phyloP scores from a whole-genome alignment of 2,329 filamentous ascomycete genomes.

The Aspergillus tanneri region DNA sequence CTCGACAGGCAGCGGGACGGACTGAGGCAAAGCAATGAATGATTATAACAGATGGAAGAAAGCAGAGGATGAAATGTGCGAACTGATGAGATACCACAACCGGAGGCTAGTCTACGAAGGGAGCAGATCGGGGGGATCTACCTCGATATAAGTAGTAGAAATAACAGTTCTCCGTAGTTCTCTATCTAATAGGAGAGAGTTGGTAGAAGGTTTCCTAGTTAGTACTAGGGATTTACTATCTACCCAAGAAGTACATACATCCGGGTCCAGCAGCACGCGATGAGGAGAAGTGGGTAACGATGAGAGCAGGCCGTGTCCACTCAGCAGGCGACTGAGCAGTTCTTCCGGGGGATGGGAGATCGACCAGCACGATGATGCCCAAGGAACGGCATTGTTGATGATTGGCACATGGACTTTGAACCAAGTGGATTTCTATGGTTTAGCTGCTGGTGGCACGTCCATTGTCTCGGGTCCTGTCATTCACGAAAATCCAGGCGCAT shows the following conservation, averaged over 20 bases:
- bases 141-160: no score
- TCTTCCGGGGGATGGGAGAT: slow-evolving; percentile 16
- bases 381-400: slow-evolving; percentile 13
- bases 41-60: background rate
- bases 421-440: slow-evolving; percentile 12
- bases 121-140: no score
- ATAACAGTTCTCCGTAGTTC: no score
- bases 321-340: slow-evolving; percentile 9
- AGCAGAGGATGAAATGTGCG: background rate
- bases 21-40: no score
- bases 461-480: slow-evolving; percentile 28
- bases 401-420: background rate
- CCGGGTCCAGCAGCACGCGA: slow-evolving; percentile 8
- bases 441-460: slow-evolving; percentile 22
- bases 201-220: slow-evolving; percentile 7
- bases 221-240: slow-evolving; percentile 5
- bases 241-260: background rate
- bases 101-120: no score
- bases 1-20: no score
- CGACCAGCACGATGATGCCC: slow-evolving; percentile 19
- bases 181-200: slow-evolving; percentile 1
- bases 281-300: slow-evolving; percentile 10
- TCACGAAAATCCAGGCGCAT: slow-evolving; percentile 9
- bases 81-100: no score
- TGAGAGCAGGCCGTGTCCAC: slow-evolving; percentile 17